Evolutionary conservation across 2,329 filamentous ascomycete species (phyloP), one percentile per base, ranked within the genome.

Genomic region (Fusarium fujikuroi): DNA sequence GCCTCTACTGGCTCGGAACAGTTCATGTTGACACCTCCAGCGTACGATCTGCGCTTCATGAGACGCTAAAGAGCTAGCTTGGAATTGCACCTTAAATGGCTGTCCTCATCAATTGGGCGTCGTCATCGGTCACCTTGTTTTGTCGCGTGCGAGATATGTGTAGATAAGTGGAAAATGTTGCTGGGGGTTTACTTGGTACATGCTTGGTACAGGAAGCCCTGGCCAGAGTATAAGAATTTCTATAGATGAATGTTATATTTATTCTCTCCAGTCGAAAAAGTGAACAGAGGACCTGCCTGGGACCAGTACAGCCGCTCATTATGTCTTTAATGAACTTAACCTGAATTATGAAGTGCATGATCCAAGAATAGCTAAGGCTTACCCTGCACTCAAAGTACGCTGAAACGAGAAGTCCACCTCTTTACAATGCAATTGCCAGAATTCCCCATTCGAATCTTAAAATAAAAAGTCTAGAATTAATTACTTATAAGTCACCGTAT

Each of bases 401-500:
- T 2, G 7, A 7, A 32, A 4, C 5, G 3, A 6, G 28, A 18
- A 32, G 3, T 16, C 28, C 4, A 9, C 9, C 7, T 16, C 10
- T 30, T 16, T 8, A 18, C 7, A 4, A 49, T 30, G 15, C 3
- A 18, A 18, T 49, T n/a, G 18, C 21, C 9, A 49, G 15, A 7
- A 18, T 32, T 0, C 3, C 3, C 8, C 7, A 28, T 46, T 14
- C 18, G 0, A 21, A 14, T 25, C n/a, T 23, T 16, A 0, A 4
- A 2, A 11, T 5, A 12, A 18, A 10, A 21, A 16, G 19, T 19
- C 5, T 28, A 3, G 3, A 11, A 7, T 11, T 3, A 19, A 28
- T 28, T 7, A 14, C 19, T 25, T 14, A 19, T 14, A 19, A 9
- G 5, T 14, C 4, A 3, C 3, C 5, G 2, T 9, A 25, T 9